Base-by-base conservation (phyloP, 169 alveolate species). In the Plasmodium coatneyi region DNA sequence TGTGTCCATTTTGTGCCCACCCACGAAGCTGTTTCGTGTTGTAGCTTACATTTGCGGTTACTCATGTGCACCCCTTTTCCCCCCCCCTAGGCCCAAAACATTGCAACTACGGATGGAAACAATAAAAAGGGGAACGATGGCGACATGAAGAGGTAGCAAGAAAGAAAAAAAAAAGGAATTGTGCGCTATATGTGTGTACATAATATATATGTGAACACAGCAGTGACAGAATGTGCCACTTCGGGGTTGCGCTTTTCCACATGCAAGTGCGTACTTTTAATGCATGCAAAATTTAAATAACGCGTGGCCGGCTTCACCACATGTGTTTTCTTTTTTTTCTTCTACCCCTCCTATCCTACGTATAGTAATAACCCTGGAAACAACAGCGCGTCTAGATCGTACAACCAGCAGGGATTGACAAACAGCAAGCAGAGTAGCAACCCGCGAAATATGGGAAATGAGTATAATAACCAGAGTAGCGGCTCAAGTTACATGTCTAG, bases 41-140 rank as follows among this genome's bases (percentile, higher is more conserved):
- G 60, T 1, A 2, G 9, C 60, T 12, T 10, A 49, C 22, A 22
- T 66, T 2, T 66, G 14, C 36, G n/a, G 36, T 66, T 66, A 49
- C 66, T 6, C 25, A 84, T 66, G 60, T 74, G 16, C 43, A 60
- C 43, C 60, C 14, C 5, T 28, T 46, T 46, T 30, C 36, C 34
- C 28, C 36, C 34, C 25, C 32, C 49, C 54, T 32, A 84, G 93
- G 84, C 74, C 39, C 60, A 84, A 74, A 52, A 56, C 41, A 66
- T 49, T 84, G 60, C 28, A 28, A 3, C 60, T 74, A 5, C 43
- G 7, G 86, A 84, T 28, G 39, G 71, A 25, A 43, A 49, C 79
- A 84, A 36, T 14, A 84, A 84, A 74, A 78, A 74, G 39, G 93
- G 93, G 28, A 70, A 84, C 83, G 41, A 43, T 46, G 86, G 74